Conservation (phyloP, 2,329 filamentous ascomycete species). For the Sordariomycetes sp. region DNA sequence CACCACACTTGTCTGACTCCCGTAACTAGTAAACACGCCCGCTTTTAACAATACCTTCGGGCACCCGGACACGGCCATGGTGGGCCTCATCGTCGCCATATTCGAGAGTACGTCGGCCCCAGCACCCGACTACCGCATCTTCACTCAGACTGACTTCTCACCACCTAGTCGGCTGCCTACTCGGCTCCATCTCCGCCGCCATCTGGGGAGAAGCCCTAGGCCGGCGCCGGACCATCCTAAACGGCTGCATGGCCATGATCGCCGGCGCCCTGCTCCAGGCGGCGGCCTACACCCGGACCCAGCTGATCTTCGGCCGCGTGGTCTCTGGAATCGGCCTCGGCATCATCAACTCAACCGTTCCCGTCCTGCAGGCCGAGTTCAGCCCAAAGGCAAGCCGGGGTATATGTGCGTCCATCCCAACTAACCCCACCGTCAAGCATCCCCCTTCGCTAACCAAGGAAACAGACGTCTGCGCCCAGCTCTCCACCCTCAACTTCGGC, state of each 20-base stretch:
- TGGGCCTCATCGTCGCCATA: constrained; percentile 34
- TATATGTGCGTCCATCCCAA: constrained; percentile 12
- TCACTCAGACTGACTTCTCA: too few relatives aligned
- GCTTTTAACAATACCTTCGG: constrained; percentile 29
- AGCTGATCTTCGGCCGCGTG: constrained; percentile 33
- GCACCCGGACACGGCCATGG: constrained; percentile 25
- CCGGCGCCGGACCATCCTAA: constrained; percentile 27
- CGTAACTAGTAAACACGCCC: constrained; percentile 20
- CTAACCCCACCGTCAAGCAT: neutral
- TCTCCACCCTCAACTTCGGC: constrained; percentile 35
- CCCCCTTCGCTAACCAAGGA: too few relatives aligned
- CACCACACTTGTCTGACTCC: too few relatives aligned
- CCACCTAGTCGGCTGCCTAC: constrained; percentile 24
- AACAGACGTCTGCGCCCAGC: constrained; percentile 30
- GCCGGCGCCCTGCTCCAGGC: constrained; percentile 32
- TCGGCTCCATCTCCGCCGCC: constrained; percentile 24
- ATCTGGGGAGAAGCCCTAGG: constrained; percentile 32
- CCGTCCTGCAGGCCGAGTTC: constrained; percentile 32
- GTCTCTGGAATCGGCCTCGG: constrained; percentile 36
- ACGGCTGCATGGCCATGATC: constrained; percentile 31
- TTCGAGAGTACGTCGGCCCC: constrained; percentile 19
- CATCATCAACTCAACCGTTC: constrained; percentile 31
- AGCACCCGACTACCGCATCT: neutral
- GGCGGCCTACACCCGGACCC: constrained; percentile 27
- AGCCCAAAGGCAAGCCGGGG: constrained; percentile 25